phyloP scores from a whole-genome alignment of 1,284 basidiomycete species.

The Malassezia furfur region DNA sequence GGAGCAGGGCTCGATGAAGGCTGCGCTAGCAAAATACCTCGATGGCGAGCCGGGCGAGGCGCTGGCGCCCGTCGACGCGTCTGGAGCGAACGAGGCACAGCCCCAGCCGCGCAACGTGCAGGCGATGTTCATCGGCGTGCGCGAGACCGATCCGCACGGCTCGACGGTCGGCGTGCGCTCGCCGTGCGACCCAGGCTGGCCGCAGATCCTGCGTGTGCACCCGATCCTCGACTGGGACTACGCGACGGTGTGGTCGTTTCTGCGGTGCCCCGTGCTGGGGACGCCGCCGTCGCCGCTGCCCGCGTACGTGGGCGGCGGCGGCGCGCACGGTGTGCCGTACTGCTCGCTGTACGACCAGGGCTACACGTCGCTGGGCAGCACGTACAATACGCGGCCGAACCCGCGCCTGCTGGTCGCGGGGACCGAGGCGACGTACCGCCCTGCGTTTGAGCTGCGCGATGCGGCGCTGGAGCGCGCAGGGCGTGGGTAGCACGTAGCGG shows the following conservation, averaged over 20 bases:
- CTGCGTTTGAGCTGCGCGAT: slow-evolving; percentile 71
- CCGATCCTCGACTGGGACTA: slow-evolving; percentile 95
- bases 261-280: slow-evolving; percentile 60
- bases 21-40: slow-evolving; percentile 64
- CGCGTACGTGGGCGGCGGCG: slow-evolving; percentile 19
- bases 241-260: slow-evolving; percentile 75
- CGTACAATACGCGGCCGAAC: slow-evolving; percentile 85
- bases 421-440: slow-evolving; percentile 51
- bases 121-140: slow-evolving; percentile 79
- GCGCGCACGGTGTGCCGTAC: slow-evolving; percentile 53
- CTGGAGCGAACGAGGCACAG: not conserved
- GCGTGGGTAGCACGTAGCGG: not conserved
- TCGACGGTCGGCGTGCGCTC: slow-evolving; percentile 20
- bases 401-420: slow-evolving; percentile 58
- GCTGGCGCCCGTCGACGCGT: not conserved
- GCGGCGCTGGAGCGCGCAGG: slow-evolving; percentile 61
- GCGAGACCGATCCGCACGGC: slow-evolving; percentile 81
- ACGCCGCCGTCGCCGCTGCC: slow-evolving; percentile 1
- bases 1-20: slow-evolving; percentile 71
- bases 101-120: slow-evolving; percentile 50
- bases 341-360: slow-evolving; percentile 84
- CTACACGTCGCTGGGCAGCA: slow-evolving; percentile 91
- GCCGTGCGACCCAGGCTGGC: slow-evolving; percentile 59
- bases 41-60: slow-evolving; percentile 49
- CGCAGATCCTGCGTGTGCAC: slow-evolving; percentile 77